These are phyloP conservation scores for Citeromyces nyonsensis DNA, from an alignment of 805 yeast species.

Conservation along the genomic window DNA sequence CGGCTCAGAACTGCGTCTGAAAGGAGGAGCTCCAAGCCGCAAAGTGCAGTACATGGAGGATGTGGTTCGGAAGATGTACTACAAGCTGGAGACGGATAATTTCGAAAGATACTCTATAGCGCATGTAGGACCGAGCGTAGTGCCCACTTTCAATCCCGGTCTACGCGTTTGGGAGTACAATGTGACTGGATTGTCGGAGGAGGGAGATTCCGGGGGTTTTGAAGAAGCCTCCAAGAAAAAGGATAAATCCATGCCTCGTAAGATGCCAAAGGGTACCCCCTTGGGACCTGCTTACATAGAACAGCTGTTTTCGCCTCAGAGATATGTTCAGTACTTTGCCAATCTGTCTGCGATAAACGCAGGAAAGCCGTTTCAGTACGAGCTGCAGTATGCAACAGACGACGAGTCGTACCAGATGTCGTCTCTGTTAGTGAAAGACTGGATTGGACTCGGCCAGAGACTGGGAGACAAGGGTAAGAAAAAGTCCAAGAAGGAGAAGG, in stretches of 20 bases:
- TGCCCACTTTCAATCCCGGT: slow-evolving; percentile 80
- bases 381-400: slow-evolving; percentile 57
- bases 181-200: slow-evolving; percentile 31
- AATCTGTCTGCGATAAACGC: slow-evolving; percentile 32
- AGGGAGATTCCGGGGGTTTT: slow-evolving; percentile 12
- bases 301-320: slow-evolving; percentile 59
- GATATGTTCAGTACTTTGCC: slow-evolving; percentile 62
- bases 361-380: slow-evolving; percentile 31
- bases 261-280: slow-evolving; percentile 33
- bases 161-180: slow-evolving; percentile 81
- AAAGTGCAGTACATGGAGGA: slow-evolving; percentile 51
- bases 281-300: slow-evolving; percentile 68
- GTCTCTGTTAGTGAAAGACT: slow-evolving; percentile 42
- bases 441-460: slow-evolving; percentile 39
- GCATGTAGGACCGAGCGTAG: slow-evolving; percentile 56
- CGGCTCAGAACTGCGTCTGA: slow-evolving; percentile 8
- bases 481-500: slow-evolving; percentile 3
- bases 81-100: slow-evolving; percentile 29
- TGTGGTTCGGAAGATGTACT: slow-evolving; percentile 32
- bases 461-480: slow-evolving; percentile 25
- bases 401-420: slow-evolving; percentile 39
- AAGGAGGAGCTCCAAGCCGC: slow-evolving; percentile 54
- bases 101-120: slow-evolving; percentile 55
- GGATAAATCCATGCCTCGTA: slow-evolving; percentile 51
- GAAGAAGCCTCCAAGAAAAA: slow-evolving; percentile 5